Conservation (phyloP, 2,329 filamentous ascomycete species). For the Hysterium pulicare region DNA sequence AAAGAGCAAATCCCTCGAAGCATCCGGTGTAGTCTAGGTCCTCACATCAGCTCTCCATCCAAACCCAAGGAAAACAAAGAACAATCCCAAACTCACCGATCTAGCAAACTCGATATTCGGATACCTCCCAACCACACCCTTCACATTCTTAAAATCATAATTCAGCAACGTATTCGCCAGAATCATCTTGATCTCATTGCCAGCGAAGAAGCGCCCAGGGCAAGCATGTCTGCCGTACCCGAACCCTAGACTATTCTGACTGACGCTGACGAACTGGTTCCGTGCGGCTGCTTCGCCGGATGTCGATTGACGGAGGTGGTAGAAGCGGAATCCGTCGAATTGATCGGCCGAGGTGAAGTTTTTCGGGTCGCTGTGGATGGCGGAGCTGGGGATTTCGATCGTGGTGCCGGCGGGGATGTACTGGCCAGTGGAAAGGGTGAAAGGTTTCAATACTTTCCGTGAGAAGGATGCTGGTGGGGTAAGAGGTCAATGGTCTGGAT, state of each 20-base stretch:
- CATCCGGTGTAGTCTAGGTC: slow-evolving; percentile 6
- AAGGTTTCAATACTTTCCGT: slow-evolving; percentile 50
- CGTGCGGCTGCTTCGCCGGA: slow-evolving; percentile 18
- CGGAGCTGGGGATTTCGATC: slow-evolving; percentile 29
- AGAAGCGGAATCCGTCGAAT: slow-evolving; percentile 33
- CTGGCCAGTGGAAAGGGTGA: slow-evolving; percentile 55
- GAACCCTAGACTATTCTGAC: slow-evolving; percentile 22
- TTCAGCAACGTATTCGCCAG: slow-evolving; percentile 22
- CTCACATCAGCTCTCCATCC: too few relatives aligned
- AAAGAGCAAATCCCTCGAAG: slow-evolving; percentile 6
- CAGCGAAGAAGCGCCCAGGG: slow-evolving; percentile 32
- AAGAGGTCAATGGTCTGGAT: too few relatives aligned
- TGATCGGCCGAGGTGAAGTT: slow-evolving; percentile 19
- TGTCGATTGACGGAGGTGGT: slow-evolving; percentile 13
- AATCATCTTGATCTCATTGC: slow-evolving; percentile 34
- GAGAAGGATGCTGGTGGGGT: slow-evolving; percentile 41
- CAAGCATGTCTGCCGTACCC: slow-evolving; percentile 32
- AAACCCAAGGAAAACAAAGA: slow-evolving; percentile 1
- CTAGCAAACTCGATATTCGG: slow-evolving; percentile 6
- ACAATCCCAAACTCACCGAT: neutral
- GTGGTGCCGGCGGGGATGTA: slow-evolving; percentile 36
- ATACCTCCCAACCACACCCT: slow-evolving; percentile 16
- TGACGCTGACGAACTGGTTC: slow-evolving; percentile 30
- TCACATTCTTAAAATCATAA: slow-evolving; percentile 26
- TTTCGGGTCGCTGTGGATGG: slow-evolving; percentile 22